These are phyloP conservation scores for Lablab purpureus DNA, from an alignment of 306 rosid species.

Conservation along the genomic window DNA sequence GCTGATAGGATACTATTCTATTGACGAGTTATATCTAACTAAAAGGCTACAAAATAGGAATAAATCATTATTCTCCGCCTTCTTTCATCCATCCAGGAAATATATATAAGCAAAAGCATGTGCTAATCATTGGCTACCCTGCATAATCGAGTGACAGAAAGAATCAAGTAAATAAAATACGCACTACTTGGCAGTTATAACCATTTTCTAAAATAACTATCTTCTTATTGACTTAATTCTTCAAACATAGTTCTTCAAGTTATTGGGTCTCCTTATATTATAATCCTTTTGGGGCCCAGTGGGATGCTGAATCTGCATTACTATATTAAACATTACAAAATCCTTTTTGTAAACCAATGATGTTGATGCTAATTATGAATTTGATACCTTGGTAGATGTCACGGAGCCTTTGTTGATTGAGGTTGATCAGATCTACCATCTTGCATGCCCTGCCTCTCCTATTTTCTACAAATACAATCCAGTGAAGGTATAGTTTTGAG, in stretches of 20 bases:
- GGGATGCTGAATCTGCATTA: no score
- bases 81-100: no score
- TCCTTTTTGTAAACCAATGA: constrained; percentile 15
- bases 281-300: neutral
- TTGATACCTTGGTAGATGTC: constrained; percentile 64
- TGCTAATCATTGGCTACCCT: no score
- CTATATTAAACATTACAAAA: constrained; percentile 17
- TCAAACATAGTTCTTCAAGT: neutral
- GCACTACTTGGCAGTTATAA: neutral
- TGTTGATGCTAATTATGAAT: constrained; percentile 34
- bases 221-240: neutral
- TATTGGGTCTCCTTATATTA: neutral
- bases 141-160: no score
- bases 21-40: no score
- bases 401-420: constrained; percentile 88
- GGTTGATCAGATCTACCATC: constrained; percentile 96
- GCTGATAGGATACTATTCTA: no score
- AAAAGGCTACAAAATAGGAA: no score
- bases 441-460: constrained; percentile 98
- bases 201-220: no score
- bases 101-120: no score
- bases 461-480: constrained; percentile 97
- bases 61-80: no score
- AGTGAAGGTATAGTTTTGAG: constrained; percentile 69
- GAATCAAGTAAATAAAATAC: no score